These are phyloP conservation scores for Protostelium mycophagum DNA, from an alignment of 78 protist genomes.

Conservation along the genomic window DNA sequence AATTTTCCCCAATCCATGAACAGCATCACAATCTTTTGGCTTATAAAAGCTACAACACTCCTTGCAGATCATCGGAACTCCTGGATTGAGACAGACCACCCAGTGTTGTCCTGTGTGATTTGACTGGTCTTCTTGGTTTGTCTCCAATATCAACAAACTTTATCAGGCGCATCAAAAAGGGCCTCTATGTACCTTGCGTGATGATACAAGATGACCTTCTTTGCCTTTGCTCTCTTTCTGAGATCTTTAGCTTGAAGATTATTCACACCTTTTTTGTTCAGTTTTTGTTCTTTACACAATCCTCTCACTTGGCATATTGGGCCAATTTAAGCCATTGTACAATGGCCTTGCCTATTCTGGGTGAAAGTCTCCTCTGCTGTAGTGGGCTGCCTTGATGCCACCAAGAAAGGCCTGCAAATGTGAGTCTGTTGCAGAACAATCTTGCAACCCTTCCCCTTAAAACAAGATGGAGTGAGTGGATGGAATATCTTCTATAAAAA, in stretches of 20 bases:
- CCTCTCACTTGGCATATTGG: neutral
- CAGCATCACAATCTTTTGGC: neutral
- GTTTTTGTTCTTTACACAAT: neutral
- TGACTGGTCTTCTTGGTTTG: neutral
- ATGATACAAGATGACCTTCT: neutral
- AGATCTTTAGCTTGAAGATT: neutral
- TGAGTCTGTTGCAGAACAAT: neutral
- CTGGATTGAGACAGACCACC: neutral
- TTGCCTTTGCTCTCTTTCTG: neutral
- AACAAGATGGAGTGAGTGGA: neutral
- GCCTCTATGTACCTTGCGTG: neutral
- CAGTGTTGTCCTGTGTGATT: neutral
- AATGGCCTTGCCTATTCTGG: neutral
- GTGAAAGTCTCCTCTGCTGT: neutral
- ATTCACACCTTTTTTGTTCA: neutral
- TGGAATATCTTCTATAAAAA: neutral
- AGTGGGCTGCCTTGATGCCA: neutral
- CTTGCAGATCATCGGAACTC: neutral
- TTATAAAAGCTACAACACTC: neutral
- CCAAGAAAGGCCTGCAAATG: neutral
- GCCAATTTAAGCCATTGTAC: neutral
- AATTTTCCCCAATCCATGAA: neutral
- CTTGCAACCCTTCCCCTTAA: neutral
- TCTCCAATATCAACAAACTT: neutral
- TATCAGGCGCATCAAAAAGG: neutral